Base-by-base conservation (phyloP, 108 stramenopile genomes). In the Parietichytrium sp. region DNA sequence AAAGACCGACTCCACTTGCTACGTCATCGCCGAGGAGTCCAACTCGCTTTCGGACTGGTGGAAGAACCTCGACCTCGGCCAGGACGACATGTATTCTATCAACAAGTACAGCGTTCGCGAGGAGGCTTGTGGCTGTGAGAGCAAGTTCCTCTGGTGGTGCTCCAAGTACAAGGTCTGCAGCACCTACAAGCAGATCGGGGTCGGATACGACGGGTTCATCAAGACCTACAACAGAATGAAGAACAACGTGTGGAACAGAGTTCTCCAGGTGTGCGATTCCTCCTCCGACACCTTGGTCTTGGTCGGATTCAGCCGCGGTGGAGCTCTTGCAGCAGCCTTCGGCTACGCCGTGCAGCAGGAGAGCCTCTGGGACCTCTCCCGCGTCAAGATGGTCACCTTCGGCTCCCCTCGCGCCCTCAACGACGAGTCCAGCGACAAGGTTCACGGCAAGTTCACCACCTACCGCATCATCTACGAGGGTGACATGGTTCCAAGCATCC, bases 151-250 rank as follows among this genome's bases (percentile, higher is more conserved):
- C 38, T 72, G 61, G 10, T 72, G 61, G 61, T 72, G 61, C 42
- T 45, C 38, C 15, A 6, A 27, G 15, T 72, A 72, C 61, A 72
- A 72, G 6, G 6, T 6, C 42, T 72, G 61, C 61, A 10, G 8
- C 16, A 72, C 10, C 0, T 23, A 33, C 42, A 10, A 20, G 33
- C 6, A 6, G 23, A 16, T 10, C 6, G 61, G 42, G 6, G 33
- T n/a, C 42, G 61, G 61, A 1, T 72, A 23, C 45, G 61, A 72
- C 20, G 61, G 61, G 6, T 72, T 72, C 20, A 20, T 27, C 33
- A 72, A 72, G 42, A n/a, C 61, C n/a, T 72, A 72, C 61, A 72
- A 72, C 2, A 33, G 25, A n/a, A 72, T 72, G 61, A 33, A 42
- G 23, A 6, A 72, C 8, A 15, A 7, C 6, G 45, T 72, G 38